Evolutionary conservation across 192 early-diverging fungal genomes (phyloP).

Genomic region (Dispira parvispora): DNA sequence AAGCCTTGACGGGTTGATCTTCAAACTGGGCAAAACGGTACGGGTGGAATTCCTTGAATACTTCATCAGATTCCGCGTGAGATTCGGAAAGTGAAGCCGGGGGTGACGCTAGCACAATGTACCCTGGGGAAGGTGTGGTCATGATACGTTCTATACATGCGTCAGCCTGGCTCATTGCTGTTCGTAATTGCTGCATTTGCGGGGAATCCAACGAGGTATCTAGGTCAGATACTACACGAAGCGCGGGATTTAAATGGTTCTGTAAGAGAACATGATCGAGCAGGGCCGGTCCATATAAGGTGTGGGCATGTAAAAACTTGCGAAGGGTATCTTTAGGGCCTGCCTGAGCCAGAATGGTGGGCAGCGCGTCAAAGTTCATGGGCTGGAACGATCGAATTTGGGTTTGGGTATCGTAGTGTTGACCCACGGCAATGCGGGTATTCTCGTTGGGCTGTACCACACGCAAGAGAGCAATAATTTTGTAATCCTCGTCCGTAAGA

Average conservation of each 20-base stretch:
- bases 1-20: slow-evolving; percentile 35
- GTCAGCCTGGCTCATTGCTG: slow-evolving; percentile 55
- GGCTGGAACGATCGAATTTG: slow-evolving; percentile 34
- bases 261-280: slow-evolving; percentile 63
- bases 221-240: slow-evolving; percentile 38
- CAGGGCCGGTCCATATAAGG: slow-evolving; percentile 67
- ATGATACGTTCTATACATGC: slow-evolving; percentile 38
- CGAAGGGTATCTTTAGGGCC: slow-evolving; percentile 49
- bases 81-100: not conserved
- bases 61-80: not conserved
- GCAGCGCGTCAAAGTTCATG: slow-evolving; percentile 33
- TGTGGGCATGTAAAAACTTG: slow-evolving; percentile 26
- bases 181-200: slow-evolving; percentile 37
- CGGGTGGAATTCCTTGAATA: slow-evolving; percentile 52
- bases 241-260: slow-evolving; percentile 43
- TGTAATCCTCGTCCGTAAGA: slow-evolving; percentile 74
- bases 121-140: slow-evolving; percentile 21
- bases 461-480: slow-evolving; percentile 70
- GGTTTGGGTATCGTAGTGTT: slow-evolving; percentile 49
- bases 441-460: slow-evolving; percentile 68
- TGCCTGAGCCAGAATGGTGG: slow-evolving; percentile 30
- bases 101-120: slow-evolving; percentile 16
- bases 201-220: slow-evolving; percentile 35
- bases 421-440: slow-evolving; percentile 65
- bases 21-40: slow-evolving; percentile 48